These are phyloP conservation scores for Meredithiella fracta DNA, from an alignment of 2,329 filamentous ascomycete genomes.

Conservation along the genomic window DNA sequence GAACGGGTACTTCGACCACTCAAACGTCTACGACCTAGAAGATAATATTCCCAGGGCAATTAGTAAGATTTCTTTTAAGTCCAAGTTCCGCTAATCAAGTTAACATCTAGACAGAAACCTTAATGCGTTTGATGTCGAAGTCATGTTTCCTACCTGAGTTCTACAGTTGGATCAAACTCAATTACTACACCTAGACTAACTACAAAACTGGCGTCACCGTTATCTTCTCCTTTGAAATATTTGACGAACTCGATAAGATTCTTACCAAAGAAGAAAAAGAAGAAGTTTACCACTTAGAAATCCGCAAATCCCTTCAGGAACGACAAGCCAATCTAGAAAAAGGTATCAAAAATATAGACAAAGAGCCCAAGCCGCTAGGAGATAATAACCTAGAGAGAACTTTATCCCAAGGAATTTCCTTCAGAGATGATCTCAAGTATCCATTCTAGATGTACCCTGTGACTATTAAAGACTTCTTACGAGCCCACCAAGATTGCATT, in stretches of 20 bases:
- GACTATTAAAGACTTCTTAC: neutral
- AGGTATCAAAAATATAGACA: no score
- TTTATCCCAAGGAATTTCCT: neutral
- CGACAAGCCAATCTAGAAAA: no score
- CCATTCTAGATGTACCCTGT: conserved; percentile 6
- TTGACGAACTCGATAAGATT: neutral
- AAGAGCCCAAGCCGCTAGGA: no score
- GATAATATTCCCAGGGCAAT: neutral
- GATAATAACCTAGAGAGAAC: neutral
- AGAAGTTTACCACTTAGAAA: no score
- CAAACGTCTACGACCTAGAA: neutral
- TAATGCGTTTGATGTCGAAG: conserved; percentile 5
- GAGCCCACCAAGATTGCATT: conserved; percentile 1
- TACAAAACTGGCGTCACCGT: neutral
- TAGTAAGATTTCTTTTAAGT: neutral
- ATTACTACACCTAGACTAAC: conserved; percentile 2
- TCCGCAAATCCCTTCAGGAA: no score
- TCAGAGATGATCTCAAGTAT: neutral
- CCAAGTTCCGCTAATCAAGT: neutral
- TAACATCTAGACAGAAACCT: neutral
- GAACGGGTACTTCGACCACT: conserved; percentile 5
- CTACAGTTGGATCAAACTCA: conserved; percentile 7
- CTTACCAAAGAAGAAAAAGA: neutral
- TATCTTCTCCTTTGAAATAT: conserved; percentile 6
- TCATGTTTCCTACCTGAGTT: neutral